Conservation (phyloP, 345 rosid species). For the Citrus inodora region DNA sequence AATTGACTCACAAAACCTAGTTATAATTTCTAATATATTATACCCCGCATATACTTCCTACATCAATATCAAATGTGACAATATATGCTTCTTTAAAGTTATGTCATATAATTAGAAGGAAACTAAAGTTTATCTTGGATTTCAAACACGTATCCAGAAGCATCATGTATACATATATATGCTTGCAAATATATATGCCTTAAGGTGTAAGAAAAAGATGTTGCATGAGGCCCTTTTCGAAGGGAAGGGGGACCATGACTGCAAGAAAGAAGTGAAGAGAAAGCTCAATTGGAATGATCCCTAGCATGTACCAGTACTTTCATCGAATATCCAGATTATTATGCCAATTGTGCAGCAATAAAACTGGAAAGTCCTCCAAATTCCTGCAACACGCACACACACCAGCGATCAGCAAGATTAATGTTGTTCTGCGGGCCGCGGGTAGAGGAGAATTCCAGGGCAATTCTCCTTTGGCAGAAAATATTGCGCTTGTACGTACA, state of each 20-base stretch:
- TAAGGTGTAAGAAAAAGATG: conserved; percentile 5
- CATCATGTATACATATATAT: not conserved
- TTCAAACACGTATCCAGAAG: not conserved
- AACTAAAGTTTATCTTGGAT: not conserved
- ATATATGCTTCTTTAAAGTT: not conserved
- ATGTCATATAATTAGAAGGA: not conserved
- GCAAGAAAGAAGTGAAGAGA: conserved; percentile 13
- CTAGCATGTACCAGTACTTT: conserved; percentile 22
- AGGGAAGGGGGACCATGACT: conserved; percentile 34
- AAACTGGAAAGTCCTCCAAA: conserved; percentile 1
- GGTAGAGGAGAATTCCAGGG: conserved; percentile 42
- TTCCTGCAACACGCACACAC: not conserved
- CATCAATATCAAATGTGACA: too few species aligned
- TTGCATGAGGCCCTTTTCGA: conserved; percentile 6
- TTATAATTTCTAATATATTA: too few species aligned
- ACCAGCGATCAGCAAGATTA: too few species aligned
- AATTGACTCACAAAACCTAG: too few species aligned
- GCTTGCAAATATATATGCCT: not conserved
- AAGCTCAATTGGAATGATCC: conserved; percentile 33
- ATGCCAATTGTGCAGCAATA: conserved; percentile 30
- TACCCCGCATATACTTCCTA: too few species aligned
- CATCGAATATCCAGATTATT: conserved; percentile 29
- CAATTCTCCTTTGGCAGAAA: conserved; percentile 40
- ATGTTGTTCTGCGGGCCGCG: not conserved
- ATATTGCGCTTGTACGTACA: not conserved